A percentile compares a stretch with the other conserved stretches of the same genome.
Evolutionary conservation across 129 eudicot species (phyloP).

Genomic region (Cynara cardunculus): DNA sequence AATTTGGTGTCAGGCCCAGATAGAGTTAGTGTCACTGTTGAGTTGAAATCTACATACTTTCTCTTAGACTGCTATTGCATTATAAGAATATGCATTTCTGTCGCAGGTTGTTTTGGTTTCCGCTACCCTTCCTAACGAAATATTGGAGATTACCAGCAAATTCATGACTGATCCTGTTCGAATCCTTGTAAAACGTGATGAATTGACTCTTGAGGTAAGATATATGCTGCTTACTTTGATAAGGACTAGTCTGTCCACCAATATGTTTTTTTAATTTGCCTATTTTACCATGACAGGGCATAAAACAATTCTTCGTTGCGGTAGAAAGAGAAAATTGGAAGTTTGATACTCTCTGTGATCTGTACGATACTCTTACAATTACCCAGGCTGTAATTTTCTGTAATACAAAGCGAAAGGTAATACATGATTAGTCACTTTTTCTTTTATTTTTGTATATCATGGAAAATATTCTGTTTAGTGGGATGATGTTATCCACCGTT

Average conservation of each 20-base stretch:
- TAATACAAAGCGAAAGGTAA: constrained; percentile 92
- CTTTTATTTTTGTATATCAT: background rate
- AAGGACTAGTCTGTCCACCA: background rate
- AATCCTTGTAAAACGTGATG: constrained; percentile 98
- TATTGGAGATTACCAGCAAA: constrained; percentile 91
- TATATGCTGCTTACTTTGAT: background rate
- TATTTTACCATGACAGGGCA: constrained; percentile 50
- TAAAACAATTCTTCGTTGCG: constrained; percentile 94
- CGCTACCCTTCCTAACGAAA: constrained; percentile 97
- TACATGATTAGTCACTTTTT: background rate
- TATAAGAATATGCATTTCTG: background rate
- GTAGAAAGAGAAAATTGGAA: constrained; percentile 98
- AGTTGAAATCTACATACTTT: background rate
- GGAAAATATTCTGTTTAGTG: constrained; percentile 18
- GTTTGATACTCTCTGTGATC: constrained; percentile 91
- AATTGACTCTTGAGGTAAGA: constrained; percentile 81
- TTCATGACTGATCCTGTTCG: constrained; percentile 99
- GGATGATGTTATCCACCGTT: background rate
- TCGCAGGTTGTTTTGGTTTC: constrained; percentile 85
- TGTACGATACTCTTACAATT: constrained; percentile 92
- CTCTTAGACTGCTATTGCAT: background rate
- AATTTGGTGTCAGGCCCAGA: background rate
- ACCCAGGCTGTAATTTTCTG: constrained; percentile 98
- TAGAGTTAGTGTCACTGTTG: background rate
- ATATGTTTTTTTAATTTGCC: background rate